Base-by-base conservation (phyloP, 2,329 filamentous ascomycete genomes). In the Xylaria polymorpha region DNA sequence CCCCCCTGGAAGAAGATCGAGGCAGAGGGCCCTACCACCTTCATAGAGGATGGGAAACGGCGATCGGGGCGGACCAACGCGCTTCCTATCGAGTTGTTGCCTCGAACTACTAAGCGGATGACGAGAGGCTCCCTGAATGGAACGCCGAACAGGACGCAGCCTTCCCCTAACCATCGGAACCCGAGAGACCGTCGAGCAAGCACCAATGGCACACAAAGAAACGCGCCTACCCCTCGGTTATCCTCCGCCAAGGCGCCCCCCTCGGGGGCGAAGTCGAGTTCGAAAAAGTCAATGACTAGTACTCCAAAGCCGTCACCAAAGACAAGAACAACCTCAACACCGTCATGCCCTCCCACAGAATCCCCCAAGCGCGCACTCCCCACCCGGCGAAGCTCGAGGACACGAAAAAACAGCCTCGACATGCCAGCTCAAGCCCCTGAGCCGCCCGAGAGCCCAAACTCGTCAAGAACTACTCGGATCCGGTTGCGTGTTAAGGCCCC, bases 1-100 rank as follows among this genome's bases (percentile, higher is more conserved):
- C 96, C 96, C 73, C 96, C 96, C 25, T 99, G 96, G 96, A 98
- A 96, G 83, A 93, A 90, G 77, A 87, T 92, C 71, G 87, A 87
- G 68, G 93, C 92, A 48, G 92, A 97, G 35, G 96, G 96, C 0
- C 96, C 96, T 25, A 96, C 95, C 3, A 92, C 92, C 0, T 94
- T 97, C 78, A 87, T 92, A 55, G 88, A 86, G 82, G 92, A 86
- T 87, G 93, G 92, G 58, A 86, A 86, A 71, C 86, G 90, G 69
- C 91, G 90, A 76, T 92, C 90, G 25, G 88, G 88, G 48, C 86
- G 90, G 69, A 88, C 89, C 75, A 91, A 91, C 76, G 78, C 79
- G 2, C 76, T 89, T 15, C 87, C 87, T 20, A 69, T 86, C 37
- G 87, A 90, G 69, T 74, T 87, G 50, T 84, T 86, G 69, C 81